Conservation (phyloP, 2,329 filamentous ascomycete species). For the Arthrinium phaeospermum region DNA sequence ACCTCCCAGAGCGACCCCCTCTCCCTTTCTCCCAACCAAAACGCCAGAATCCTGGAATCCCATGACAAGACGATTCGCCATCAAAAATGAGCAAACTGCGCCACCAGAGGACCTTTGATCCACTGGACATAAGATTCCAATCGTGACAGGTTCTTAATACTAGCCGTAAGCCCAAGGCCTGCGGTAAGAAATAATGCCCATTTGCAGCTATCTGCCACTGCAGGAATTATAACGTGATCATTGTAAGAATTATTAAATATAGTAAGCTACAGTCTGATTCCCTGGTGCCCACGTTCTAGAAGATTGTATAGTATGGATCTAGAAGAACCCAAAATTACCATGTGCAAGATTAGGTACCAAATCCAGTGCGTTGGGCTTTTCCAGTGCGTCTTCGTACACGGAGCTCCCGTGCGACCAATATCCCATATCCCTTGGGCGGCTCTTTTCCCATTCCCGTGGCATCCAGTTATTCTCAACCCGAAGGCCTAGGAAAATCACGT, state of each 20-base stretch:
- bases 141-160: not conserved
- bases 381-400: not conserved
- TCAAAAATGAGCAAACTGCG: not conserved
- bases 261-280: not conserved
- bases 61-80: not conserved
- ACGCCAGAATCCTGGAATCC: not conserved
- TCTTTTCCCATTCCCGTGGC: not conserved
- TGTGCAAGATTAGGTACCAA: not conserved
- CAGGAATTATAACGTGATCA: not conserved
- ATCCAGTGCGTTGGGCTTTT: not conserved
- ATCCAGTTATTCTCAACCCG: not conserved
- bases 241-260: not conserved
- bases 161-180: not conserved
- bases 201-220: not conserved
- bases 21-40: not conserved
- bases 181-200: not conserved
- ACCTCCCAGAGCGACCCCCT: not conserved
- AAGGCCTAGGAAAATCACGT: not conserved
- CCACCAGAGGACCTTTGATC: not conserved
- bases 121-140: not conserved
- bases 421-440: not conserved
- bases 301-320: not conserved
- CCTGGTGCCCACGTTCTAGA: not conserved
- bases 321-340: not conserved
- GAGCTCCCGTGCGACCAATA: constrained; percentile 10